Evolutionary conservation across 164 flowering plant species (phyloP).

Genomic region (Magnolia changhungtana): DNA sequence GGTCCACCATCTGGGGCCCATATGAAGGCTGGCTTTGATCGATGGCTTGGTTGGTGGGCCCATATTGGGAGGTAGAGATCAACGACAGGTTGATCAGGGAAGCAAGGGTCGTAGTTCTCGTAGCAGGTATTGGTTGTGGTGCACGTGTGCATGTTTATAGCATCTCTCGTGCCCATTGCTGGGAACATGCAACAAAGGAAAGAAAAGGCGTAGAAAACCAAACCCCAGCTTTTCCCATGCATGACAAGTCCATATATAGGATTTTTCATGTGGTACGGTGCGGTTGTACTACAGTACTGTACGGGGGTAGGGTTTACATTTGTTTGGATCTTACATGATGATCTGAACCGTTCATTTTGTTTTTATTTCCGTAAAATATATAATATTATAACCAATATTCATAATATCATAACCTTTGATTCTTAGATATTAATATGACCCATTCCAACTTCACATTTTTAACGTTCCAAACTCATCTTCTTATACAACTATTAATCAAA

Average conservation of each 20-base stretch:
- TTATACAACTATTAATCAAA: too few species aligned
- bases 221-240: neutral
- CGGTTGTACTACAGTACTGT: too few species aligned
- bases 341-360: too few species aligned
- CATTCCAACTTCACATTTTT: too few species aligned
- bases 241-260: neutral
- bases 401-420: too few species aligned
- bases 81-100: slow-evolving; percentile 77
- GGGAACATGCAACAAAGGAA: neutral
- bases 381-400: too few species aligned
- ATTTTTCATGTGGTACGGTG: neutral
- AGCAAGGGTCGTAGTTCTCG: slow-evolving; percentile 68
- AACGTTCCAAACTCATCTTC: too few species aligned
- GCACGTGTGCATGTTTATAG: neutral
- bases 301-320: too few species aligned
- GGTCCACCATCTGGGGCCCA: slow-evolving; percentile 47
- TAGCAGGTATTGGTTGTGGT: neutral
- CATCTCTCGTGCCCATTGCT: neutral
- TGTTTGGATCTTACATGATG: too few species aligned
- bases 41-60: slow-evolving; percentile 50
- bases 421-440: too few species aligned
- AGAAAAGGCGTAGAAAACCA: neutral
- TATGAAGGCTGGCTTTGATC: slow-evolving; percentile 60
- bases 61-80: slow-evolving; percentile 64
- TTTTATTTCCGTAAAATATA: too few species aligned